Base-by-base conservation (phyloP, 805 yeast genomes). In the Sungouiella blattae region DNA sequence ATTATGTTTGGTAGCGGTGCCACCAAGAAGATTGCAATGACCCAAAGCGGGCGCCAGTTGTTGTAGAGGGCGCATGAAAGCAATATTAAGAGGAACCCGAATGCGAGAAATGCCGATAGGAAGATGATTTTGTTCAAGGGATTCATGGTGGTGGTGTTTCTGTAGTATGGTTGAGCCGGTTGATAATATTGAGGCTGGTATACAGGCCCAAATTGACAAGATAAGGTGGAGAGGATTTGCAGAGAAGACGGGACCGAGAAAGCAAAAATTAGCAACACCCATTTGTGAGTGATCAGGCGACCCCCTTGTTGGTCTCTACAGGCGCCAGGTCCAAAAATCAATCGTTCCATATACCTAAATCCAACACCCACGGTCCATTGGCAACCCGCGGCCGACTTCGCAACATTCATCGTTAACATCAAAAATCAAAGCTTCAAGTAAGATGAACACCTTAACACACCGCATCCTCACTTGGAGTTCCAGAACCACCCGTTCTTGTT, bases 81-180 rank as follows among this genome's bases (percentile, higher is more conserved):
- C 26, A 68, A 48, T 28, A 68, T 68, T 26, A 68, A 51, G 18
- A 68, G 53, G 45, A 68, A 68, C 21, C 74, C 74, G 13, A 69
- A 57, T 6, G 74, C 74, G 24, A 68, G 52, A 34, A 68, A 62
- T 28, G 72, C 73, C 35, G 70, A 64, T 33, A 68, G 58, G 50
- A 68, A 67, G 44, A 68, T 67, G 46, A 68, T 68, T 41, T 68
- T 67, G 47, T 68, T 68, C 47, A 68, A 60, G 32, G 73, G 72
- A 50, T 67, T 66, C 72, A 67, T 67, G 41, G 29, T 23, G 12
- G 9, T 26, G 9, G n/a, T n/a, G n/a, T n/a, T n/a, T n/a, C 23
- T 8, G 17, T 6, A 28, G 18, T n/a, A 11, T 11, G 26, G 3
- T 28, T 6, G 13, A n/a, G 13, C 15, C 4, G 23, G 30, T 16